Conservation (phyloP, 116 monocot genomes). For the Zostera marina region DNA sequence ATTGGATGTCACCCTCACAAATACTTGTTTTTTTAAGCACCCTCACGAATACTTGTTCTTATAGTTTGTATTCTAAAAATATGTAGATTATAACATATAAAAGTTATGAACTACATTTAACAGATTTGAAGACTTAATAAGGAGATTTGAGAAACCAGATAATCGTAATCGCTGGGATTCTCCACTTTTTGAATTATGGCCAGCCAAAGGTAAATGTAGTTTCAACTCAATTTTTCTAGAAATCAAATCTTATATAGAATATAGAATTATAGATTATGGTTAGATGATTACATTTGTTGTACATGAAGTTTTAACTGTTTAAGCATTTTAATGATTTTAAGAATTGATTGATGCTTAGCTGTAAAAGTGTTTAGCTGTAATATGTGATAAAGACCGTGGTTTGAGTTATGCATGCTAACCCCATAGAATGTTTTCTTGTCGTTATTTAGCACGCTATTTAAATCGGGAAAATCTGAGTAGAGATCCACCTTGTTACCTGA, state of each 20-base stretch:
- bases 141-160: conserved; percentile 92
- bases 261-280: not conserved
- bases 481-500: no score
- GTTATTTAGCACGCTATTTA: no score
- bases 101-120: not conserved
- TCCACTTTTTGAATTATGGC: conserved; percentile 84
- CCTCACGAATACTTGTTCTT: not conserved
- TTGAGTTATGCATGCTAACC: no score
- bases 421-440: no score
- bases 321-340: no score
- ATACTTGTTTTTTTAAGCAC: no score
- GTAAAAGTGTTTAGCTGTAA: no score
- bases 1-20: no score
- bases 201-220: conserved; percentile 40
- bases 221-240: not conserved
- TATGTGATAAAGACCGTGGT: no score
- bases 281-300: not conserved
- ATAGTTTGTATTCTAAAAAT: not conserved
- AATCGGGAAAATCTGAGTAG: no score
- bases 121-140: conserved; percentile 80
- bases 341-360: no score
- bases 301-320: not conserved
- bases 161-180: conserved; percentile 88
- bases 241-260: not conserved
- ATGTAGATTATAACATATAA: not conserved